Evolutionary conservation across 352 stramenopile species (phyloP).

Genomic region (Phytophthora sojae): DNA sequence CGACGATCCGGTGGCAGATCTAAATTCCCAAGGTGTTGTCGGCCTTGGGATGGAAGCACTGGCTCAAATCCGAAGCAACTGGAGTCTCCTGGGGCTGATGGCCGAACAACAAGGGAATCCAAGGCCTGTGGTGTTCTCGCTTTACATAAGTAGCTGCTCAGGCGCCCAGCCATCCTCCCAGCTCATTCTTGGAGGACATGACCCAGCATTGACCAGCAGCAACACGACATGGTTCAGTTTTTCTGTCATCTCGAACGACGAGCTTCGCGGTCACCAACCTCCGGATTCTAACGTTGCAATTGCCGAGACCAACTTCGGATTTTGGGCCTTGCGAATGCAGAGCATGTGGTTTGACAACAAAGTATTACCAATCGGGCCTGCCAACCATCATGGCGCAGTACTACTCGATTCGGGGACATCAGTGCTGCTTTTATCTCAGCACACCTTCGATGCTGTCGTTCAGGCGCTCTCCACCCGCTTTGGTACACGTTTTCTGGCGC

Average conservation of each 20-base stretch:
- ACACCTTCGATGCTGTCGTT: slow-evolving; percentile 15
- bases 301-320: slow-evolving; percentile 14
- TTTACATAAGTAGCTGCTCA: slow-evolving; percentile 23
- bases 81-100: slow-evolving; percentile 6
- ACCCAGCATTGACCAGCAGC: slow-evolving; percentile 10
- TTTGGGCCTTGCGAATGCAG: slow-evolving; percentile 27
- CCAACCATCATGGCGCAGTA: not conserved
- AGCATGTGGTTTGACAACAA: slow-evolving; percentile 14
- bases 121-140: slow-evolving; percentile 8
- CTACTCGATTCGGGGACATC: slow-evolving; percentile 34
- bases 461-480: slow-evolving; percentile 16
- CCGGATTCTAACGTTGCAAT: not conserved
- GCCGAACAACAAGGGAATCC: not conserved
- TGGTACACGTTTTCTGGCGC: slow-evolving; percentile 12
- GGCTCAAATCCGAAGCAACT: slow-evolving; percentile 18
- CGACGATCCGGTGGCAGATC: slow-evolving; percentile 4
- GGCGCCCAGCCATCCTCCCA: slow-evolving; percentile 19
- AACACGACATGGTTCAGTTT: slow-evolving; percentile 25
- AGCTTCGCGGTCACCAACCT: not conserved
- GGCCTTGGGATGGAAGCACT: slow-evolving; percentile 30
- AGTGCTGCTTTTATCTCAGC: slow-evolving; percentile 22
- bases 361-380: slow-evolving; percentile 1
- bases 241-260: slow-evolving; percentile 13
- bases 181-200: slow-evolving; percentile 20
- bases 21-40: slow-evolving; percentile 24